Evolutionary conservation across 2,329 filamentous ascomycete species (phyloP), one percentile per base, ranked within the genome.

Genomic region (Clonostachys rosea): DNA sequence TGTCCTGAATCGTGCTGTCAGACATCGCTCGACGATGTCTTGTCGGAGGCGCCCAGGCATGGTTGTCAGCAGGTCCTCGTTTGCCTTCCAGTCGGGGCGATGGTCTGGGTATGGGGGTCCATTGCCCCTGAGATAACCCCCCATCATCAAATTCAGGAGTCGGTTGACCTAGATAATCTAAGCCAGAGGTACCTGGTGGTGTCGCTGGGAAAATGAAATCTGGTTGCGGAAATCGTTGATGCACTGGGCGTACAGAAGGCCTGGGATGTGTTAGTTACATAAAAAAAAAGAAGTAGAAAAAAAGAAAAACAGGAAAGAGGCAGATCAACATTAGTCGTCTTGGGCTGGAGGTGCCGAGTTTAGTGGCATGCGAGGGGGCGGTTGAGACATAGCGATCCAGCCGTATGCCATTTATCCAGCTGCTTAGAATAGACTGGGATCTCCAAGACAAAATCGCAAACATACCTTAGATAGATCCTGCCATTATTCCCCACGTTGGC

Each of bases 401-500:
- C 17, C 14, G n/a, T 18, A 46, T 11, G 44, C 30, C 44, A 40
- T 33, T 20, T 34, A 24, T 13, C 34, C 43, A 30, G 24, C 24
- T 30, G 9, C 24, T 30, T 4, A 4, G 6, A 30, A 30, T 30
- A 30, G 24, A 10, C 24, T 10, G 24, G 8, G 24, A 30, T 30
- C 24, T 30, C 9, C 24, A 10, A 30, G 24, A 30, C 43, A 14
- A 39, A 14, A 39, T 35, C 18, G 34, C 11, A 36, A 7, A 50
- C 79, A 60, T 81, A 91, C 86, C 86, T 87, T 55, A 92, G 64
- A 65, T 90, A 92, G 65, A 92, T 89, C 61, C 84, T 83, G 37
- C 88, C 88, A 66, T 91, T 90, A 61, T 90, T 88, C 20, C 87
- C 87, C 50, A 92, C 87, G 64, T 91, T 91, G 44, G 85, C 83